Evolutionary conservation across 1,284 basidiomycete genomes (phyloP), one percentile per base, ranked within the genome.

Genomic region (Crepidotus sp.): DNA sequence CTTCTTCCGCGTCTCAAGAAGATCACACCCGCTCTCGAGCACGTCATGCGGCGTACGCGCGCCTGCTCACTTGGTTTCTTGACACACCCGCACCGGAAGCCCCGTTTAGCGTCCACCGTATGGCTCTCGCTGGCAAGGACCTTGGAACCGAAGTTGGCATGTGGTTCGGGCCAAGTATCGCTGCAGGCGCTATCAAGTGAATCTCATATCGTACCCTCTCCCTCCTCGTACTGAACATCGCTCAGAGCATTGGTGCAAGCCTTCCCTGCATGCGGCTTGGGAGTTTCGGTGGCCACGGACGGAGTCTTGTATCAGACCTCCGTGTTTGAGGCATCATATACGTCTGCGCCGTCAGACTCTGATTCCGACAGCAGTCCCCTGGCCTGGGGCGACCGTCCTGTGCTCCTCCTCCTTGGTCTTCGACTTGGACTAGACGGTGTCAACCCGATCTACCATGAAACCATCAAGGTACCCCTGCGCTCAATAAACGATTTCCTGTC

Each of bases 81-180:
- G 95, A 98, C 60, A 84, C 88, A 9, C 92, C 95, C 0, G 80
- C 84, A 0, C 78, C 86, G 0, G 70, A 85, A n/a, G 83, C 85
- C 35, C 95, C 95, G 0, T 98, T 98, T 62, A 90, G 89, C 52
- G 90, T 98, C 1, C 95, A 98, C 64, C 79, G 91, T 32, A 96
- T 98, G 83, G 94, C 94, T 0, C 68, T 92, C 13, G 87, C 93
- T 8, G 95, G 95, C 3, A 95, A 96, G 60, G 85, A 93, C 52
- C 74, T 97, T 1, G 95, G 95, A 10, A 97, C 91, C 54, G 90
- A 94, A 54, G 86, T 97, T 0, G 95, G 95, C 2, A 87, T 93
- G 62, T 98, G 95, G 95, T 98, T 98, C 58, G 95, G 95, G 0
- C 95, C 95, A 0, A 95, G 90, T 59, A 95, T 91, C 0, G 95